Evolutionary conservation across 352 stramenopile species (phyloP).

Genomic region (Phytophthora crassamura): DNA sequence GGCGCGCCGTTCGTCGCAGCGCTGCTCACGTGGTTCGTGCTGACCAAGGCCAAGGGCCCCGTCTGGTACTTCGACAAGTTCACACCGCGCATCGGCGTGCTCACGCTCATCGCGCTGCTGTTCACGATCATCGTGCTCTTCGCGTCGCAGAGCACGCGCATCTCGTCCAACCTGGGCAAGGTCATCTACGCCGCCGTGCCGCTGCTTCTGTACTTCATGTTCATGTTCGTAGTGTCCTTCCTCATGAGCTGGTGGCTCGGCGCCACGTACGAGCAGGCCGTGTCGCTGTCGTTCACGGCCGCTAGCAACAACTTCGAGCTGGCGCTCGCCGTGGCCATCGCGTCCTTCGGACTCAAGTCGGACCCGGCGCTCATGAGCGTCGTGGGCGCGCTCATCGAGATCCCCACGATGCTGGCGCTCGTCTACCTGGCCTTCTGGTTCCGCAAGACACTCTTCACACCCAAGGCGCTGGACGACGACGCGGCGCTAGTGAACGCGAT

Average conservation of each 20-base stretch:
- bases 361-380: slow-evolving; percentile 73
- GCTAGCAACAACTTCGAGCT: slow-evolving; percentile 85
- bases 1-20: slow-evolving; percentile 53
- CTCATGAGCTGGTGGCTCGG: slow-evolving; percentile 39
- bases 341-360: slow-evolving; percentile 72
- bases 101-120: slow-evolving; percentile 62
- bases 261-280: slow-evolving; percentile 50
- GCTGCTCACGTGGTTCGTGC: slow-evolving; percentile 44
- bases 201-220: slow-evolving; percentile 64
- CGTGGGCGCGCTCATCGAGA: slow-evolving; percentile 75
- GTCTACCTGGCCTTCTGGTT: slow-evolving; percentile 32
- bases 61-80: slow-evolving; percentile 58
- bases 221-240: slow-evolving; percentile 64
- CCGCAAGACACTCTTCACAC: slow-evolving; percentile 7
- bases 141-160: slow-evolving; percentile 63
- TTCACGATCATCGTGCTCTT: slow-evolving; percentile 78
- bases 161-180: slow-evolving; percentile 60
- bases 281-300: slow-evolving; percentile 65
- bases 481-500: slow-evolving; percentile 5
- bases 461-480: neutral
- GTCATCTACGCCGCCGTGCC: slow-evolving; percentile 64
- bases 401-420: slow-evolving; percentile 74
- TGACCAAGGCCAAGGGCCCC: slow-evolving; percentile 43
- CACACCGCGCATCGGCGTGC: slow-evolving; percentile 48
- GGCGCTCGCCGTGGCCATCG: slow-evolving; percentile 67